Evolutionary conservation across 768 basidiomycete species (phyloP).

Genomic region (Boletus sp.): DNA sequence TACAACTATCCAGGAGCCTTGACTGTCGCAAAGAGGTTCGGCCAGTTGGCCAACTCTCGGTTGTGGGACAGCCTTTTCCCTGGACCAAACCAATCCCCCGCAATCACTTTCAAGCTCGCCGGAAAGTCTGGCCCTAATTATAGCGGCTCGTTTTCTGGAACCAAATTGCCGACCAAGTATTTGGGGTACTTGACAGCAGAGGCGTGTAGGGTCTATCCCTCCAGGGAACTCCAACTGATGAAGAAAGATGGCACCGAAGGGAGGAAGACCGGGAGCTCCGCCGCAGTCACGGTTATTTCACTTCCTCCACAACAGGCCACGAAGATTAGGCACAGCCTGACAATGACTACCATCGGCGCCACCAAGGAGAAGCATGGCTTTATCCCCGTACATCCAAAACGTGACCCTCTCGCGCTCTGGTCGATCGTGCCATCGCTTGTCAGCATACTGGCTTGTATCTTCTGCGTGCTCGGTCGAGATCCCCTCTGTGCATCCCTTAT

Average conservation of each 20-base stretch:
- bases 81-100: slow-evolving; percentile 27
- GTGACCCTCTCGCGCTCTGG: slow-evolving; percentile 5
- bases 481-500: slow-evolving; percentile 30
- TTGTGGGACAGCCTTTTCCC: slow-evolving; percentile 35
- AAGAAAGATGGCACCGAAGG: not conserved
- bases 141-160: slow-evolving; percentile 70
- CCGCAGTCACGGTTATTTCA: slow-evolving; percentile 15
- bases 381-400: no score
- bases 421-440: slow-evolving; percentile 24
- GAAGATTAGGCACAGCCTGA: not conserved
- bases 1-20: slow-evolving; percentile 37
- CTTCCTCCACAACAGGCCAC: slow-evolving; percentile 6
- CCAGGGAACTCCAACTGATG: not conserved
- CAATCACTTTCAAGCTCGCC: slow-evolving; percentile 26
- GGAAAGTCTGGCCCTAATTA: slow-evolving; percentile 56
- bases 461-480: slow-evolving; percentile 24
- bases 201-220: not conserved
- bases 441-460: slow-evolving; percentile 20
- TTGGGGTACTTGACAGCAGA: slow-evolving; percentile 52
- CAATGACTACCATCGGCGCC: not conserved
- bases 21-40: slow-evolving; percentile 32
- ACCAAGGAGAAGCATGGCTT: no score
- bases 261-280: slow-evolving; percentile 17
- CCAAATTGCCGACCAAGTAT: slow-evolving; percentile 47
- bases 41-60: slow-evolving; percentile 25